Evolutionary conservation across 345 rosid genomes (phyloP).

Genomic region (Zanthoxylum bungeanum): DNA sequence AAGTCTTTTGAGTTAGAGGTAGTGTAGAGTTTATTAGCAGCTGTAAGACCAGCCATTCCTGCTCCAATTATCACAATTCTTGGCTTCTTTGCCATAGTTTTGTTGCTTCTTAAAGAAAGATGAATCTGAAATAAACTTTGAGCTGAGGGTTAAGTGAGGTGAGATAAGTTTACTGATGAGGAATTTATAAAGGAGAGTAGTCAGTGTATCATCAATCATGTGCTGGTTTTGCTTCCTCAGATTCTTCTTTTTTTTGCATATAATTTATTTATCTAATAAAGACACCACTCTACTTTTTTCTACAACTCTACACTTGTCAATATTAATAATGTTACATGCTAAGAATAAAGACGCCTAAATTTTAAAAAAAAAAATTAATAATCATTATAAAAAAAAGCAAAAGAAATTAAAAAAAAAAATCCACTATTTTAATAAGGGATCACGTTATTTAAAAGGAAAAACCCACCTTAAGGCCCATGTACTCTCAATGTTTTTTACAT

Average conservation of each 20-base stretch:
- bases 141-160: slow-evolving; percentile 16
- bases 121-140: background rate
- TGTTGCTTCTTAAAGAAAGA: slow-evolving; percentile 12
- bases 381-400: no score
- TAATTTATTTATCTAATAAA: slow-evolving; percentile 31
- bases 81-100: slow-evolving; percentile 83
- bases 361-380: no score
- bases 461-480: no score
- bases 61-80: slow-evolving; percentile 93
- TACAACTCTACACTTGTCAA: slow-evolving; percentile 21
- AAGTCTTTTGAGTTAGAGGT: slow-evolving; percentile 32
- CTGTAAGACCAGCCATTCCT: slow-evolving; percentile 97
- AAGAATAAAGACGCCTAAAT: no score
- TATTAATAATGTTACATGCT: background rate
- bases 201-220: background rate
- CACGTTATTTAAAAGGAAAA: no score
- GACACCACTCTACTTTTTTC: slow-evolving; percentile 60
- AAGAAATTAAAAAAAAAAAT: no score
- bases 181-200: slow-evolving; percentile 34
- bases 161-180: slow-evolving; percentile 24
- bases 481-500: no score
- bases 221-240: slow-evolving; percentile 8
- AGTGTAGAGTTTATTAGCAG: slow-evolving; percentile 84
- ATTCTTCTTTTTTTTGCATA: background rate
- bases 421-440: no score